Evolutionary conservation across 2,329 filamentous ascomycete genomes (phyloP).

Genomic region (Diaporthe vexans): DNA sequence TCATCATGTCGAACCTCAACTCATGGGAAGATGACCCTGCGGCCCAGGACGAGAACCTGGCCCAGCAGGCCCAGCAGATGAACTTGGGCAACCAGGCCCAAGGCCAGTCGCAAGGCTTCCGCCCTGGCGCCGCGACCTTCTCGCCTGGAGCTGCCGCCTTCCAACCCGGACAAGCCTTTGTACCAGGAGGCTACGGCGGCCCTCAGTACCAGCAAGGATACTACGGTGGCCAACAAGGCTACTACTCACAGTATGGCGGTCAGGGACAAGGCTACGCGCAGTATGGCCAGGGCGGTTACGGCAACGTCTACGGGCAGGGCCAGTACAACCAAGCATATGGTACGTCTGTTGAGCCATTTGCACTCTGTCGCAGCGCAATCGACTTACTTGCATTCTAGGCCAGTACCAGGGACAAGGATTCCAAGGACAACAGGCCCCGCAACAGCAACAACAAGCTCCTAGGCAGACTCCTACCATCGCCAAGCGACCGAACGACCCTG

Average conservation of each 20-base stretch:
- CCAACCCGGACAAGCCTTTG: slow-evolving; percentile 79
- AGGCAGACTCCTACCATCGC: slow-evolving; percentile 72
- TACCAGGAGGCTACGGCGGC: slow-evolving; percentile 68
- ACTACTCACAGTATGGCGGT: slow-evolving; percentile 70
- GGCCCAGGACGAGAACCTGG: slow-evolving; percentile 82
- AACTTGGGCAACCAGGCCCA: slow-evolving; percentile 73
- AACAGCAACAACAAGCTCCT: slow-evolving; percentile 54
- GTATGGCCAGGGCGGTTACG: slow-evolving; percentile 54
- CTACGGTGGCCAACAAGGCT: slow-evolving; percentile 59
- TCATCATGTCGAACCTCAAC: slow-evolving; percentile 87
- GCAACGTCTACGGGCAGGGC: slow-evolving; percentile 55
- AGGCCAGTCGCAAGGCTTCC: slow-evolving; percentile 68
- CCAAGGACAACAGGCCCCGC: slow-evolving; percentile 59
- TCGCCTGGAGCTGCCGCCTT: slow-evolving; percentile 79
- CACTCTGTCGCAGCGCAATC: not conserved
- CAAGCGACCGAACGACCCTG: slow-evolving; percentile 69
- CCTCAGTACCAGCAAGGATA: slow-evolving; percentile 66
- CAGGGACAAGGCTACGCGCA: slow-evolving; percentile 60
- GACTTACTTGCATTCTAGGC: slow-evolving; percentile 50
- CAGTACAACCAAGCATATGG: slow-evolving; percentile 64
- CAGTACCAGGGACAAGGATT: slow-evolving; percentile 64
- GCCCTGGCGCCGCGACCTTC: slow-evolving; percentile 78
- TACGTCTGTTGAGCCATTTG: slow-evolving; percentile 49
- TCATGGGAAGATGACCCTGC: slow-evolving; percentile 94
- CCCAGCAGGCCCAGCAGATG: slow-evolving; percentile 81